These are phyloP conservation scores for Puccinia polysora DNA, from an alignment of 1,284 basidiomycete species.

Conservation along the genomic window DNA sequence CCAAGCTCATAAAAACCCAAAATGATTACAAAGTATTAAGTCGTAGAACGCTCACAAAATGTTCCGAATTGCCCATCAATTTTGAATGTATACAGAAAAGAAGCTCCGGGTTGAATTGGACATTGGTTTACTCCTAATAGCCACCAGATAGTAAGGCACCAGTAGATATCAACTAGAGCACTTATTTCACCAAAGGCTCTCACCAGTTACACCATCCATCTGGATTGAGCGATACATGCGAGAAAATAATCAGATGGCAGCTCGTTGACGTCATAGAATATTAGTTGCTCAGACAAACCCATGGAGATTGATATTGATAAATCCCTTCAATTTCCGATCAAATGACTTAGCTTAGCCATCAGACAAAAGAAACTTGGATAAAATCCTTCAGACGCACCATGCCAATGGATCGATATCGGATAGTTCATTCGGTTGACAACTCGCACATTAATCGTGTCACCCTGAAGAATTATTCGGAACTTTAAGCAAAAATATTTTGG, in stretches of 20 bases:
- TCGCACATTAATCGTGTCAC: constrained; percentile 56
- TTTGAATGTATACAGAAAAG: constrained; percentile 25
- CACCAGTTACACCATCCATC: constrained; percentile 35
- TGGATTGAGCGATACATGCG: background rate
- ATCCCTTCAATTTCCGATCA: constrained; percentile 43
- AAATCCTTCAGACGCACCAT: constrained; percentile 52
- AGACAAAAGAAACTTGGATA: background rate
- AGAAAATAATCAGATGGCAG: background rate
- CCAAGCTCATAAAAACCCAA: background rate
- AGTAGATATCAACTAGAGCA: background rate
- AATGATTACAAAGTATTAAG: background rate
- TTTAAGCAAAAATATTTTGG: background rate
- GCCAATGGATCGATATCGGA: constrained; percentile 56
- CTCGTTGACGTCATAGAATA: too few species aligned
- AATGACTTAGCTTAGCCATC: background rate
- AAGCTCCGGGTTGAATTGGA: constrained; percentile 46
- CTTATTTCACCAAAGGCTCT: constrained; percentile 45
- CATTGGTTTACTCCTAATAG: constrained; percentile 48
- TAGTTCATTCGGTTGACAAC: constrained; percentile 56
- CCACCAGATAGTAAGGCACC: background rate
- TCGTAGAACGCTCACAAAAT: constrained; percentile 30
- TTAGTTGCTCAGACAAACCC: constrained; percentile 50
- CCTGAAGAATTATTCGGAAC: background rate
- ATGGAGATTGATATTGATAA: constrained; percentile 49
- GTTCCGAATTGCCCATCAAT: constrained; percentile 33